A percentile compares a stretch with the other conserved stretches of the same genome.
Evolutionary conservation across 768 basidiomycete species (phyloP).

Genomic region (Psilocybe azurescens): DNA sequence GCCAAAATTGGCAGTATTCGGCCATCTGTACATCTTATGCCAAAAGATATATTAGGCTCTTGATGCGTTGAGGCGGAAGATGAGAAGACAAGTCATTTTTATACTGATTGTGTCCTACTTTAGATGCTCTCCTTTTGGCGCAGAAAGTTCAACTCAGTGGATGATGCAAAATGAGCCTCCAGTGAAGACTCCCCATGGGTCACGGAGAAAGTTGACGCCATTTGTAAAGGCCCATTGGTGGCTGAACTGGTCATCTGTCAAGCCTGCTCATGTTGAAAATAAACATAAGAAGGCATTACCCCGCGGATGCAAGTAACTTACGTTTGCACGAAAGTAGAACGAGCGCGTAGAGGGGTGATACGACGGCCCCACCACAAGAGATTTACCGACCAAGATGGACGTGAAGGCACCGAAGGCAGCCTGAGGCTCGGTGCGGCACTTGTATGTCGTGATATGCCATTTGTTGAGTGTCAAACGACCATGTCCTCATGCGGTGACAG

Average conservation of each 20-base stretch:
- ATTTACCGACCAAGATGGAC: slow-evolving; percentile 12
- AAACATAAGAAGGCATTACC: slow-evolving; percentile 1
- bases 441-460: slow-evolving; percentile 20
- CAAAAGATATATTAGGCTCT: slow-evolving; percentile 1
- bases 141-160: slow-evolving; percentile 5
- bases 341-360: slow-evolving; percentile 6
- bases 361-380: slow-evolving; percentile 1
- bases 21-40: slow-evolving; percentile 14
- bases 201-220: background rate
- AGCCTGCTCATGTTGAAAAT: slow-evolving; percentile 4
- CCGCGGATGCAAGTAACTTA: background rate
- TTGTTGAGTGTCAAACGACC: slow-evolving; percentile 6
- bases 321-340: background rate
- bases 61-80: slow-evolving; percentile 11
- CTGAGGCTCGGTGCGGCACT: slow-evolving; percentile 15
- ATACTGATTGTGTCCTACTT: slow-evolving; percentile 19
- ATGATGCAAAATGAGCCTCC: background rate
- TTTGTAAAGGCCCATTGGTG: background rate
- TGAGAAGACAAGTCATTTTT: slow-evolving; percentile 16
- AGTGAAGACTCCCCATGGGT: background rate
- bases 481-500: slow-evolving; percentile 13
- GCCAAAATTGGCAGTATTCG: slow-evolving; percentile 3
- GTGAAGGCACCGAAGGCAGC: slow-evolving; percentile 15
- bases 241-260: slow-evolving; percentile 2
- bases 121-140: slow-evolving; percentile 13